phyloP scores from a whole-genome alignment of 1,284 basidiomycete genomes.

The Cutaneotrichosporon mucoides region DNA sequence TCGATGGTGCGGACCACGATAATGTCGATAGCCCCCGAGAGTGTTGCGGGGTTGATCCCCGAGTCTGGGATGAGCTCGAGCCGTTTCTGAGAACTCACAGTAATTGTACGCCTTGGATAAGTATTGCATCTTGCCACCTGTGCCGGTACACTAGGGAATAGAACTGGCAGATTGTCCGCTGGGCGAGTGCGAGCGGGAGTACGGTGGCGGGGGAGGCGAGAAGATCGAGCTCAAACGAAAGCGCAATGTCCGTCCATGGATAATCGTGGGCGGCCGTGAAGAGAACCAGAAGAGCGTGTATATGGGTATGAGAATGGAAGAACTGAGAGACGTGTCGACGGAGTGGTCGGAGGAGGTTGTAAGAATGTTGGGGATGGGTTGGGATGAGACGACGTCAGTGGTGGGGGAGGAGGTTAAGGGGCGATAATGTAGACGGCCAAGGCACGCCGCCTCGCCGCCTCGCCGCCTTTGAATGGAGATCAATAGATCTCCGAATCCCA shows the following conservation, averaged over 20 bases:
- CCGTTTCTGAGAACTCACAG: constrained; percentile 26
- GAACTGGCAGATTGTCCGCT: no score
- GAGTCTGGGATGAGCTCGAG: constrained; percentile 38
- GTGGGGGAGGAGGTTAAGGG: not conserved
- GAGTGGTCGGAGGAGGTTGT: no score
- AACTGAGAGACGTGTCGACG: no score
- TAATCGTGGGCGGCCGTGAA: no score
- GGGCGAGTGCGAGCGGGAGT: not conserved
- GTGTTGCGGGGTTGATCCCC: constrained; percentile 81
- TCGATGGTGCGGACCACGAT: constrained; percentile 80
- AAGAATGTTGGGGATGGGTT: not conserved
- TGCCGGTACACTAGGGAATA: no score
- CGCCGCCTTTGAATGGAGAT: no score
- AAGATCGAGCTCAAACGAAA: no score
- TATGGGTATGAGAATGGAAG: no score
- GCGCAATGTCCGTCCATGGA: no score
- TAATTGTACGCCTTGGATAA: constrained; percentile 48
- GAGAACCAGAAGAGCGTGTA: no score
- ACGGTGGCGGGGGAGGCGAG: not conserved
- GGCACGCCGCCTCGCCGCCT: not conserved
- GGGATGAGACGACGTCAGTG: not conserved
- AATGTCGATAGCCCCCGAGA: constrained; percentile 95
- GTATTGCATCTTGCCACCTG: constrained; percentile 38
- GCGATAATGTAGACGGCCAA: not conserved
- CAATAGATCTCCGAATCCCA: no score